phyloP scores from a whole-genome alignment of 306 rosid genomes.

The Urtica urens region DNA sequence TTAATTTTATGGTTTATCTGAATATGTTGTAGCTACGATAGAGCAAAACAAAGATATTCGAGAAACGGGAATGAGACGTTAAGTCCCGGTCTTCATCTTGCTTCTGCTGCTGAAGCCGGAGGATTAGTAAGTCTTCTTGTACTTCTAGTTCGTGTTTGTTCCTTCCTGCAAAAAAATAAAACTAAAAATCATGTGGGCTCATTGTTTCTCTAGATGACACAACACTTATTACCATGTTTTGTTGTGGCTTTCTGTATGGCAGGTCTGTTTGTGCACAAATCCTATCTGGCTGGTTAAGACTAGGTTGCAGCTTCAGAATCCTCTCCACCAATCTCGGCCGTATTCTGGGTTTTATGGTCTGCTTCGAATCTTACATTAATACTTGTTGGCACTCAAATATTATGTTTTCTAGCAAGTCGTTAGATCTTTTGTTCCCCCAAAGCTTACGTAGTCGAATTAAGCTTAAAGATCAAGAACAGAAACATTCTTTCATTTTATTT shows the following conservation, averaged over 20 bases:
- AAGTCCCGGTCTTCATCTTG: constrained; percentile 78
- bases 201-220: neutral
- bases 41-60: constrained; percentile 74
- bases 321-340: constrained; percentile 77
- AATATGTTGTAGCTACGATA: constrained; percentile 64
- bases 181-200: too few relatives aligned
- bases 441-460: constrained; percentile 9
- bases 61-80: constrained; percentile 50
- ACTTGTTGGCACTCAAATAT: constrained; percentile 23
- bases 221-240: neutral
- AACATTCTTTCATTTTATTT: too few relatives aligned
- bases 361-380: constrained; percentile 34
- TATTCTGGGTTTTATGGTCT: constrained; percentile 86
- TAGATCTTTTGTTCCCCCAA: constrained; percentile 8
- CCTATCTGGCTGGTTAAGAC: constrained; percentile 95
- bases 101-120: constrained; percentile 98
- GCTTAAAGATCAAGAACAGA: neutral
- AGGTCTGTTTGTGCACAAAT: constrained; percentile 86
- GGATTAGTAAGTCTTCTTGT: constrained; percentile 52
- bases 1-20: neutral
- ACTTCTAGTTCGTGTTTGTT: too few relatives aligned
- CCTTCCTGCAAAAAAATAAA: too few relatives aligned
- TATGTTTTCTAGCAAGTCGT: constrained; percentile 16
- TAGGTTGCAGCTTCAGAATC: constrained; percentile 96
- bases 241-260: constrained; percentile 21